phyloP scores from a whole-genome alignment of 306 rosid species.

The Hylodesmum podocarpum region DNA sequence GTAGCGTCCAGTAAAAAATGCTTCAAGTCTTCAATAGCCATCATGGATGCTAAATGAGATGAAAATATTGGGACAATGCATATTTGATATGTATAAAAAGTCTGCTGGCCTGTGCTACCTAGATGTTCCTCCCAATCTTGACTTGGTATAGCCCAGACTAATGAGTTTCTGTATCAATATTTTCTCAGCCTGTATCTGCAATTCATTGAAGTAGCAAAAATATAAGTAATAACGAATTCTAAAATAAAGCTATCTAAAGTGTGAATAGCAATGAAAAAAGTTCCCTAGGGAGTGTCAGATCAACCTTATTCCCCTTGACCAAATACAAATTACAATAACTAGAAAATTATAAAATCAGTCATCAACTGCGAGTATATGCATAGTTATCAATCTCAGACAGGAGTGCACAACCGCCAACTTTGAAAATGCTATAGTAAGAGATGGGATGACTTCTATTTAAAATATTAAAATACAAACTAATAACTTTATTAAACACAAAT shows the following conservation, averaged over 20 bases:
- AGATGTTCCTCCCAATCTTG: slow-evolving; percentile 46
- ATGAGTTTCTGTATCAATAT: slow-evolving; percentile 71
- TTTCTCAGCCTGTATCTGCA: slow-evolving; percentile 84
- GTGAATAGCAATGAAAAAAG: background rate
- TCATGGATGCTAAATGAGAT: slow-evolving; percentile 2
- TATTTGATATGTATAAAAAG: background rate
- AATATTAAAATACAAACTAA: too few relatives aligned
- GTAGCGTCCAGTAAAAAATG: background rate
- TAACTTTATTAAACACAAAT: too few relatives aligned
- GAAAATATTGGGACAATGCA: background rate
- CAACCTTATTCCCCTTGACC: background rate
- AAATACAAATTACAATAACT: background rate
- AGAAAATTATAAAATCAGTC: background rate
- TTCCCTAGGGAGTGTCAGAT: background rate
- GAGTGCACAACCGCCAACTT: too few relatives aligned
- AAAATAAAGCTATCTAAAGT: background rate
- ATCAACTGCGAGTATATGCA: background rate
- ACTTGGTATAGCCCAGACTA: slow-evolving; percentile 61
- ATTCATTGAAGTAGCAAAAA: slow-evolving; percentile 25
- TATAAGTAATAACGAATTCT: background rate
- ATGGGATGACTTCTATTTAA: too few relatives aligned
- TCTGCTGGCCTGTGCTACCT: slow-evolving; percentile 22
- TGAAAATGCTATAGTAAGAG: too few relatives aligned
- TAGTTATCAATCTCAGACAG: too few relatives aligned
- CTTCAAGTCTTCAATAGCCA: slow-evolving; percentile 9